Base-by-base conservation (phyloP, 2,329 filamentous ascomycete genomes). In the Acephala macrosclerotiorum region DNA sequence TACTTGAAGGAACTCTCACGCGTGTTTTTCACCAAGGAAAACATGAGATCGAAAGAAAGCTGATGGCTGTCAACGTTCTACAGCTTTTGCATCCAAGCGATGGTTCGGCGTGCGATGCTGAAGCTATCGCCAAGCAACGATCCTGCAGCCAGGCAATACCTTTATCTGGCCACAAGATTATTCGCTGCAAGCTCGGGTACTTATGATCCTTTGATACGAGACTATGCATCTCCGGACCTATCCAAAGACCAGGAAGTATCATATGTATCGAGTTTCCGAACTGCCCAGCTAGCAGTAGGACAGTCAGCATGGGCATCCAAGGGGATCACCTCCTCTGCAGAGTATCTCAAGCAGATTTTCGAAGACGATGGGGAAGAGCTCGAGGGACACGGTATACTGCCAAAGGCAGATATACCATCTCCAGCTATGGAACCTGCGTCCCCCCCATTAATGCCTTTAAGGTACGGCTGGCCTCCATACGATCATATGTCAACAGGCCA, bases 1-100 rank as follows among this genome's bases (percentile, higher is more conserved):
- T 45, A 45, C n/a, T 11, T 49, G n/a, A 6, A 22, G 11, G 45
- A 49, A 22, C n/a, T 49, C 5, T 49, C 45, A 12, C 45, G 20
- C n/a, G 45, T 49, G 6, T 49, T 49, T 7, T 49, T 49, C 45
- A 49, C n/a, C n/a, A 49, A 49, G 20, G 45, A 49, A 8, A 49
- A 49, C 25, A 49, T 49, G 45, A 20, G 45, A 11, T 6, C n/a
- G 4, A 49, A 49, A 22, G 38, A 42, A n/a, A 22, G 18, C 2
- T 49, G 45, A n/a, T 49, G 45, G 45, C 14, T 49, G 7, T 49
- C 45, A 22, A 22, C n/a, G 8, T 49, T 49, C n/a, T 49, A 49
- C 45, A 49, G 45, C 11, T 25, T 49, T 12, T 49, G 45, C 20
- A 49, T 49, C 45, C 45, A 49, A 25, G 6, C 18, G 6, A 49